Conservation (phyloP, 2,329 filamentous ascomycete genomes). For the Aspergillus sp. region DNA sequence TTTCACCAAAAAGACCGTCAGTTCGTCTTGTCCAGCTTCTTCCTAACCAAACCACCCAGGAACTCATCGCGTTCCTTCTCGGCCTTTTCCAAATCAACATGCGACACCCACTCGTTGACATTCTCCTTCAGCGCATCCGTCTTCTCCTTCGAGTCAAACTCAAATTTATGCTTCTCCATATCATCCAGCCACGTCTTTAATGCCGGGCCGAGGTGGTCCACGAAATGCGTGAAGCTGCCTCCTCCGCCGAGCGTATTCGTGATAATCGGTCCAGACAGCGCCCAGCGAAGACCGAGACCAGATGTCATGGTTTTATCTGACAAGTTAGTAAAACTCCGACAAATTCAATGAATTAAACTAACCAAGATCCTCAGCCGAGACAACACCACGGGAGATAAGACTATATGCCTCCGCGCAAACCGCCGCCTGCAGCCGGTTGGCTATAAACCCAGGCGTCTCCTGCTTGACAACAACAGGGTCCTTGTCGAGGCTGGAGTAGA, state of each 20-base stretch:
- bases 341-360: background rate
- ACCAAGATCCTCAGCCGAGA: background rate
- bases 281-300: constrained; percentile 14
- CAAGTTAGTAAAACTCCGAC: background rate
- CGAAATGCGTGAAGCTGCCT: constrained; percentile 44
- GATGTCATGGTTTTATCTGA: background rate
- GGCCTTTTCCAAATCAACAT: background rate
- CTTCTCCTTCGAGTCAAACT: background rate
- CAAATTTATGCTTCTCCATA: background rate
- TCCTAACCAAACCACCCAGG: background rate
- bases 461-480: background rate
- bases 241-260: background rate
- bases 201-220: background rate
- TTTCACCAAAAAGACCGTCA: too few relatives aligned
- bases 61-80: background rate
- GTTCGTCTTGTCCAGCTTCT: background rate
- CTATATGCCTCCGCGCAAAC: background rate
- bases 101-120: background rate
- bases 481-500: background rate
- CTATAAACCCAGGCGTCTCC: background rate
- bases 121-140: background rate
- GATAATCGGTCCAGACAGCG: constrained; percentile 47
- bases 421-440: background rate
- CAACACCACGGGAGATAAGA: background rate
- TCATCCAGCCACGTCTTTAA: background rate